Base-by-base conservation (phyloP, 495 filamentous ascomycete species). In the Hyaloscypha bicolor region DNA sequence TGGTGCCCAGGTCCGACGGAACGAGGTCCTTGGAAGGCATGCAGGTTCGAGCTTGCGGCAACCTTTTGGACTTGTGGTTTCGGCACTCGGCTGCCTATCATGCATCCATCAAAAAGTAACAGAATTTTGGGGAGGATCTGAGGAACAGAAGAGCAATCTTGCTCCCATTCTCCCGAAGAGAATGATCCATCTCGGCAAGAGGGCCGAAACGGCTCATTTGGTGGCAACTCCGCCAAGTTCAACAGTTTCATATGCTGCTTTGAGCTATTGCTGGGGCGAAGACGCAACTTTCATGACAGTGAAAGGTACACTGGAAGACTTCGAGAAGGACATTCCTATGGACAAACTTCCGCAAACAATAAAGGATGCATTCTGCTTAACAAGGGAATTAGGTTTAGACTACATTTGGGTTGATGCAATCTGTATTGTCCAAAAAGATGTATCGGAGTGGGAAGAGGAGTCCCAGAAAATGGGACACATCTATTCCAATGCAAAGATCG, bases 261-360 rank as follows among this genome's bases (percentile, higher is more conserved):
- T 75, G 5, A 75, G 73, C 55, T 69, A 75, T 53, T 73, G 73
- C 62, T 72, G 73, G 53, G 53, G 63, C 9, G 12, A 19, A 31
- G 39, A 57, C 12, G 42, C 30, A 6, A 56, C 55, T 31, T 55
- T 67, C 45, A 52, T 30, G 33, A 58, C 67, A n/a, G 64, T 1
- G 4, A 29, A 21, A 14, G 16, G 45, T 16, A 68, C 59, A 14
- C 22, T 69, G 21, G 11, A n/a, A 30, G 21, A 52, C 21, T 33
- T 62, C 22, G 9, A 53, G 59, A 62, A 48, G 6, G 59, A 21
- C 3, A 57, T 72, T 29, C 62, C 69, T 12, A 42, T 67, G 51
- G 30, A 35, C 2, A 51, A 35, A 16, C 56, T 73, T 21, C 68
- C 68, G 14, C 51, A 29, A 48, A 68, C 65, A 1, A 56, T 71